phyloP scores from a whole-genome alignment of 2,329 filamentous ascomycete genomes.

The Neoascochyta sp. region DNA sequence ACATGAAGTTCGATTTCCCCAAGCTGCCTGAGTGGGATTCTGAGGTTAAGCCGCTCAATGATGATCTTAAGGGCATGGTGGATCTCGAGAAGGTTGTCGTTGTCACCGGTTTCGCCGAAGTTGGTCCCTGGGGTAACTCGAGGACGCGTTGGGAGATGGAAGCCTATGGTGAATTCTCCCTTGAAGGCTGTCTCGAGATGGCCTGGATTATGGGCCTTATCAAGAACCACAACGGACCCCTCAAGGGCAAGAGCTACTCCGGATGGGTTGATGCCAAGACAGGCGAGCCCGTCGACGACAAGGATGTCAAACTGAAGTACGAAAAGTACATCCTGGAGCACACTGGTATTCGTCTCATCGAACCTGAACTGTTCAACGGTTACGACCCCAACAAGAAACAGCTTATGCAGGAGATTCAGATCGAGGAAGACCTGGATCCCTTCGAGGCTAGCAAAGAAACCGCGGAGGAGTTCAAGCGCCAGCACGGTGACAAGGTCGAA shows the following conservation, averaged over 20 bases:
- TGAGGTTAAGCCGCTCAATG: constrained; percentile 84
- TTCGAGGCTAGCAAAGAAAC: constrained; percentile 98
- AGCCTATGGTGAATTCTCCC: constrained; percentile 89
- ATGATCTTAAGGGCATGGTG: constrained; percentile 92
- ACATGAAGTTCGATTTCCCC: constrained; percentile 97
- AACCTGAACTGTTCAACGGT: constrained; percentile 92
- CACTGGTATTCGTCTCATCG: constrained; percentile 93
- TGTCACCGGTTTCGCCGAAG: constrained; percentile 91
- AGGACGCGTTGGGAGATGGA: constrained; percentile 99
- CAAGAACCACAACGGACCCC: constrained; percentile 93
- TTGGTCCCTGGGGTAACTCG: constrained; percentile 97
- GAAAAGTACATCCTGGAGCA: constrained; percentile 96
- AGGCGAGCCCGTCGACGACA: constrained; percentile 93
- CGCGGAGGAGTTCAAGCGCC: constrained; percentile 92
- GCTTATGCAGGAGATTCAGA: constrained; percentile 93
- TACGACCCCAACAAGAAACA: constrained; percentile 99
- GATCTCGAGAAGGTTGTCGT: constrained; percentile 98
- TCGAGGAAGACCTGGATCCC: constrained; percentile 93
- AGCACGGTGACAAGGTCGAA: constrained; percentile 97
- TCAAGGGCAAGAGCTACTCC: constrained; percentile 95
- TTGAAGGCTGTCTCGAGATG: constrained; percentile 98
- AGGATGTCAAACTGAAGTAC: constrained; percentile 96
- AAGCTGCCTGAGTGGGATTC: constrained; percentile 84
- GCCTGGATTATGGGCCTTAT: constrained; percentile 99
- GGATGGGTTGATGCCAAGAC: constrained; percentile 96